phyloP scores from a whole-genome alignment of 352 stramenopile genomes.

The Pythium insidiosum region DNA sequence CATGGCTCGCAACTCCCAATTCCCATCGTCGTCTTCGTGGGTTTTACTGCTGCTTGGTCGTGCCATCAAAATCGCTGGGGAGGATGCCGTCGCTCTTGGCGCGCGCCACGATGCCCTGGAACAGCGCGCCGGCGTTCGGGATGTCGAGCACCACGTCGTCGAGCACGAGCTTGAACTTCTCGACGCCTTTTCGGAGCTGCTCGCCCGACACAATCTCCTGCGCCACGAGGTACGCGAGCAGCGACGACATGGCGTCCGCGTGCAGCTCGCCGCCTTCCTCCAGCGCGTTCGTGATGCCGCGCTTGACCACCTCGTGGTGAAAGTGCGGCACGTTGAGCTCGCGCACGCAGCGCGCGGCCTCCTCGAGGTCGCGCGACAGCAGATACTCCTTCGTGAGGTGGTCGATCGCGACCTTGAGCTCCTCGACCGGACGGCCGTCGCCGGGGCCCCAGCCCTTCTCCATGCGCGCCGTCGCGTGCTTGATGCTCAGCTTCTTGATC shows the following conservation, averaged over 20 bases:
- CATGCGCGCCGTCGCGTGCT: constrained; percentile 93
- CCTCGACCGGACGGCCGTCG: constrained; percentile 85
- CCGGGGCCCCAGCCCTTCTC: constrained; percentile 97
- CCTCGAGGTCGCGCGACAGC: constrained; percentile 91
- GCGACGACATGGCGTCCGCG: constrained; percentile 28
- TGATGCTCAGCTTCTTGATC: constrained; percentile 95
- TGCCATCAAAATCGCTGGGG: constrained; percentile 21
- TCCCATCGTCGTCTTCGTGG: too few relatives aligned
- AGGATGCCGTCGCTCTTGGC: constrained; percentile 70
- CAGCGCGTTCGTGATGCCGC: constrained; percentile 42
- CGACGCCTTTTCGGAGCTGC: constrained; percentile 77
- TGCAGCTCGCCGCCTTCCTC: constrained; percentile 29
- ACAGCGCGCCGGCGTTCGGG: constrained; percentile 15
- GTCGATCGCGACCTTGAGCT: constrained; percentile 91
- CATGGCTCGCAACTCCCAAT: too few relatives aligned
- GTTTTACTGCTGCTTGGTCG: constrained; percentile 16
- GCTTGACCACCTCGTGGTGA: constrained; percentile 95
- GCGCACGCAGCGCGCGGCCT: constrained; percentile 86
- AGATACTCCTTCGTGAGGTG: constrained; percentile 97
- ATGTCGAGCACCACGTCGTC: constrained; percentile 41
- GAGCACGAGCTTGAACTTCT: constrained; percentile 72
- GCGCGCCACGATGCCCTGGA: constrained; percentile 23
- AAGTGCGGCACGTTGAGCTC: constrained; percentile 96
- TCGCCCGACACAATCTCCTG: constrained; percentile 32
- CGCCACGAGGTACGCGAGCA: constrained; percentile 31